Percentiles rank a stretch among this genome's conserved stretches.
Evolutionary conservation across 179 eudicot genomes (phyloP).

Genomic region (Patellifolia procumbens): DNA sequence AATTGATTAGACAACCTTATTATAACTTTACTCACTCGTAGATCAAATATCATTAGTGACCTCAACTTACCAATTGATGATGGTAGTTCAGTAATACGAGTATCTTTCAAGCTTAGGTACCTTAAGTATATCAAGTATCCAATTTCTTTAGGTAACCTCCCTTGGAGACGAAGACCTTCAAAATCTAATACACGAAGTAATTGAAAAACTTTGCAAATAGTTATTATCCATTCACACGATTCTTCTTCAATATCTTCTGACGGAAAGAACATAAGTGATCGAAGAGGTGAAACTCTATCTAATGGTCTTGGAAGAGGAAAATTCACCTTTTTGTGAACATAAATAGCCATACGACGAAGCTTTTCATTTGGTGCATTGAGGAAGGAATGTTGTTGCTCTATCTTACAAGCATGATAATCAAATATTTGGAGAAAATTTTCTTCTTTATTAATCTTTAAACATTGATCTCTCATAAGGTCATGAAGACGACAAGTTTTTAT

Average conservation of each 20-base stretch:
- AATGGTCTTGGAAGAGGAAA: not conserved
- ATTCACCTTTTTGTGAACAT: not conserved
- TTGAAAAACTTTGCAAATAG: not conserved
- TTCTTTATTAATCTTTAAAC: constrained; percentile 24
- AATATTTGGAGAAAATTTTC: constrained; percentile 26
- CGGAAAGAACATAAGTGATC: constrained; percentile 25
- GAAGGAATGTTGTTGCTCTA: not conserved
- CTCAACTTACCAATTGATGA: constrained; percentile 21
- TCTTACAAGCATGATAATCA: not conserved
- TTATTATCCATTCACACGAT: not conserved
- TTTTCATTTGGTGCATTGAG: not conserved
- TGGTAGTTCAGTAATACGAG: constrained; percentile 19
- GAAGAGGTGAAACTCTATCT: not conserved
- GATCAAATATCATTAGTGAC: constrained; percentile 33
- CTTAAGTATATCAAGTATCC: constrained; percentile 27
- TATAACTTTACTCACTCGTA: not conserved
- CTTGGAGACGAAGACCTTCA: constrained; percentile 19
- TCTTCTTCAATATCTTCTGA: not conserved
- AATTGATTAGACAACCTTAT: constrained; percentile 22
- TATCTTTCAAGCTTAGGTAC: constrained; percentile 22
- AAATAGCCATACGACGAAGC: constrained; percentile 25
- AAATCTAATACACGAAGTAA: constrained; percentile 33
- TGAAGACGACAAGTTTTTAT: constrained; percentile 32
- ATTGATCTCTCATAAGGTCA: constrained; percentile 42
- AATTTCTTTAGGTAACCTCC: constrained; percentile 12